Base-by-base conservation (phyloP, 352 stramenopile genomes). In the Phytophthora boehmeriae region DNA sequence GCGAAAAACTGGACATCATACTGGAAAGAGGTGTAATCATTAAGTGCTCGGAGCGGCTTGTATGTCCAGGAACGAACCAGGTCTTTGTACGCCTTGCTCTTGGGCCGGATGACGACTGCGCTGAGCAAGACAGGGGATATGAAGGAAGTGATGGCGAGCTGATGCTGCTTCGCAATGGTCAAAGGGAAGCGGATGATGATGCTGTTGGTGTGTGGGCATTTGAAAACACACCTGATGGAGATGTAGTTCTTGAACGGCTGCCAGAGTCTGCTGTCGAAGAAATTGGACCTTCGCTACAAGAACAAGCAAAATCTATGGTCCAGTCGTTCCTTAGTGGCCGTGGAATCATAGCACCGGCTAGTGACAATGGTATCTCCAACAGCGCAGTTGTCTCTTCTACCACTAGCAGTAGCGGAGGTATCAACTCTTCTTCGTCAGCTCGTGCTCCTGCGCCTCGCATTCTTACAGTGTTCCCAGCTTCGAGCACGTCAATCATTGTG, bases 221-320 rank as follows among this genome's bases (percentile, higher is more conserved):
- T 47, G 78, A 89, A 65, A 90, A 84, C 41, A 87, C 83, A 0
- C 56, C 67, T 9, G 75, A 89, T 27, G 81, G 81, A 0, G 76
- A 74, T 1, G 62, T 88, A 2, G 80, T 88, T 10, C 65, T 92
- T 4, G 80, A 93, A 49, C 73, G 83, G 1, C 57, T 93, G 4
- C 69, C 84, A 2, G 77, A 89, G 35, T 80, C 73, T 63, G 19
- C 14, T 9, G n/a, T 56, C 2, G 69, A 80, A 43, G 66, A 69
- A 17, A 60, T 63, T 38, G 56, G 63, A 1, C 52, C 63, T 23
- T 32, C 62, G 5, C 53, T 93, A 10, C 80, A 85, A 54, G 80
- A 92, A 14, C 85, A 91, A 60, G 80, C 83, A 1, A 92, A 90
- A 39, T 84, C 81, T 5, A 60, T 92, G 17, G 74, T 90, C 0